Evolutionary conservation across 2,329 filamentous ascomycete species (phyloP).

Genomic region (Aspergillus sp.): DNA sequence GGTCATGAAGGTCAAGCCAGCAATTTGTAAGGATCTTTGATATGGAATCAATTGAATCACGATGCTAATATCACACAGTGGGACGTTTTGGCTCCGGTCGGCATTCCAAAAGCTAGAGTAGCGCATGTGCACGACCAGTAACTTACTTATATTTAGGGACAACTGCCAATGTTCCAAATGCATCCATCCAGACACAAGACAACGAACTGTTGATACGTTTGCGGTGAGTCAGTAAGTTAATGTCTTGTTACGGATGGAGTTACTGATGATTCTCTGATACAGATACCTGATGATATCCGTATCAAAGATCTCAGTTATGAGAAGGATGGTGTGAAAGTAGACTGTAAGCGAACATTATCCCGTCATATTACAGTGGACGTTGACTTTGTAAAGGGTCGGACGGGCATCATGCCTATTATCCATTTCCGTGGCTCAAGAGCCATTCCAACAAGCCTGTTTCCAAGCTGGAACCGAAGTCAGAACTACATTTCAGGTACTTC

Average conservation of each 20-base stretch:
- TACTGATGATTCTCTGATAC: not conserved
- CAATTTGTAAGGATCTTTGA: not conserved
- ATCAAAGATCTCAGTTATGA: conserved; percentile 34
- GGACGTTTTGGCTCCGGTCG: conserved; percentile 22
- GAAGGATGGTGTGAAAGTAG: conserved; percentile 48
- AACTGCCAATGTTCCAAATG: conserved; percentile 71
- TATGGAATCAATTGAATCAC: not conserved
- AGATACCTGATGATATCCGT: conserved; percentile 53
- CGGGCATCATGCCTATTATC: conserved; percentile 68
- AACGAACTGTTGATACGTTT: conserved; percentile 69
- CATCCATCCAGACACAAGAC: conserved; percentile 69
- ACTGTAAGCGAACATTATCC: conserved; percentile 47
- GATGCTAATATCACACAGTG: conserved; percentile 15
- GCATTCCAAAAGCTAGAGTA: conserved; percentile 14
- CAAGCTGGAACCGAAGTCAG: not conserved
- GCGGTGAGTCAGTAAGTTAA: conserved; percentile 46
- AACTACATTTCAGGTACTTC: conserved; percentile 24
- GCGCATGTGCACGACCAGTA: conserved; percentile 14
- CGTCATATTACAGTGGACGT: conserved; percentile 7
- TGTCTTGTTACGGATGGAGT: not conserved
- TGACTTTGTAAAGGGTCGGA: conserved; percentile 60
- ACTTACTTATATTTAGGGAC: conserved; percentile 53
- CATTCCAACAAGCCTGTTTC: conserved; percentile 42
- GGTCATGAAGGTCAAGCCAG: not conserved
- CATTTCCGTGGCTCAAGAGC: conserved; percentile 61